Conservation (phyloP, 148 eudicot species). For the Mesembryanthemum crystallinum region DNA sequence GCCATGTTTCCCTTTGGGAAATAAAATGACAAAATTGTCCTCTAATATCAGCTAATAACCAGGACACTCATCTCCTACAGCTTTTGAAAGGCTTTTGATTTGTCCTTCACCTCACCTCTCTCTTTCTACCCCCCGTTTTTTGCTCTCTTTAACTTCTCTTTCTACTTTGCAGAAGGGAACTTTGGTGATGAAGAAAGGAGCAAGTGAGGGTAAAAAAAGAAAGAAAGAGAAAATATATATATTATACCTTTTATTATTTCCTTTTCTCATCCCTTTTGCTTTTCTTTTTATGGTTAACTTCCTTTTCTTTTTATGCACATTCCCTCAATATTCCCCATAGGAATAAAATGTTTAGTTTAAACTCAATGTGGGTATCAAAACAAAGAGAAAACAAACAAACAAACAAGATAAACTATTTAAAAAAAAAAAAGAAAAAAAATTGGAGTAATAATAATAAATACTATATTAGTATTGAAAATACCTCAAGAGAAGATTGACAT, state of each 20-base stretch:
- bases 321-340: constrained; percentile 33
- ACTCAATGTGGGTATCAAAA: constrained; percentile 17
- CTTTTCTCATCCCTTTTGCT: constrained; percentile 24
- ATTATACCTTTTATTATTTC: constrained; percentile 10
- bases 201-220: too few relatives aligned
- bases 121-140: constrained; percentile 4
- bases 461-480: constrained; percentile 1
- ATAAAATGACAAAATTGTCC: constrained; percentile 37
- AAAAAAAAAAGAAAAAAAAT: background rate
- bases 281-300: constrained; percentile 29
- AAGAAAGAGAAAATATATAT: background rate
- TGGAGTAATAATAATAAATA: background rate
- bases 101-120: constrained; percentile 19
- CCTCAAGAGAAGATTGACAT: constrained; percentile 71
- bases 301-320: constrained; percentile 33
- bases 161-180: constrained; percentile 16
- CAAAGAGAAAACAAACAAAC: background rate
- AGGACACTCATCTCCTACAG: constrained; percentile 25
- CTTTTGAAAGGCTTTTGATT: constrained; percentile 45
- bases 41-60: constrained; percentile 19
- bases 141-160: background rate
- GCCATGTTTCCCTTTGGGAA: constrained; percentile 31
- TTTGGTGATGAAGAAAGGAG: constrained; percentile 19
- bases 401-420: background rate
- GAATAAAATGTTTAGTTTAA: constrained; percentile 25